These are phyloP conservation scores for Xylaria sp. DNA, from an alignment of 2,329 filamentous ascomycete species.

Conservation along the genomic window DNA sequence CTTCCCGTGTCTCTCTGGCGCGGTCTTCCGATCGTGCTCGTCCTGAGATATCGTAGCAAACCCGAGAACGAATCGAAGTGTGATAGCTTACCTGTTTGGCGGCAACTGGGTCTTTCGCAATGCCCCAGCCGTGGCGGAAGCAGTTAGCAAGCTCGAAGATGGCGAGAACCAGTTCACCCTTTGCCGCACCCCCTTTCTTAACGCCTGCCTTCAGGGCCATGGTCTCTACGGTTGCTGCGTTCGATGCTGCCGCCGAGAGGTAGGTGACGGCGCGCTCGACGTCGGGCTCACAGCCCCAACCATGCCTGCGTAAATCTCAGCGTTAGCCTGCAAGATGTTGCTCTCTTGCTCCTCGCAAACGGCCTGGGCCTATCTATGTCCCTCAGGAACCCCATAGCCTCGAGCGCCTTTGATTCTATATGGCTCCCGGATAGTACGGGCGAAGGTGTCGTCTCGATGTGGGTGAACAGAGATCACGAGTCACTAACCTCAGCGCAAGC, in stretches of 20 bases:
- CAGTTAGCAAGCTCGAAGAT: constrained; percentile 95
- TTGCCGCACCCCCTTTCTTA: constrained; percentile 92
- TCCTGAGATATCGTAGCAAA: constrained; percentile 16
- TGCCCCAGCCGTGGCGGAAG: constrained; percentile 95
- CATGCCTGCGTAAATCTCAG: constrained; percentile 69
- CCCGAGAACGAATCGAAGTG: constrained; percentile 12
- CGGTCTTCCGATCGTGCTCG: constrained; percentile 9
- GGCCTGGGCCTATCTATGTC: neutral
- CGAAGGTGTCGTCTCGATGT: neutral
- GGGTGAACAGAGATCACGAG: constrained; percentile 10
- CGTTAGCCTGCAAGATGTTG: constrained; percentile 41
- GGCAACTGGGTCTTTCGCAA: constrained; percentile 84
- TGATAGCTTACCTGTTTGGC: constrained; percentile 71
- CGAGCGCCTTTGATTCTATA: neutral
- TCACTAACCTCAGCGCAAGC: constrained; percentile 80
- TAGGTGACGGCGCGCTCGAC: constrained; percentile 80
- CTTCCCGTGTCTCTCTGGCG: constrained; percentile 13
- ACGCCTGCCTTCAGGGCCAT: constrained; percentile 86
- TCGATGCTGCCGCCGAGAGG: constrained; percentile 87
- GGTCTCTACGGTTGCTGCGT: constrained; percentile 87
- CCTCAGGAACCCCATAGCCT: neutral
- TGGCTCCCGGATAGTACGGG: neutral
- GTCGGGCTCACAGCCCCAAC: constrained; percentile 86
- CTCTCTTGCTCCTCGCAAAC: constrained; percentile 8
- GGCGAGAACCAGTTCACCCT: constrained; percentile 94